phyloP scores from a whole-genome alignment of 768 basidiomycete genomes.

The Ramaria rubella region DNA sequence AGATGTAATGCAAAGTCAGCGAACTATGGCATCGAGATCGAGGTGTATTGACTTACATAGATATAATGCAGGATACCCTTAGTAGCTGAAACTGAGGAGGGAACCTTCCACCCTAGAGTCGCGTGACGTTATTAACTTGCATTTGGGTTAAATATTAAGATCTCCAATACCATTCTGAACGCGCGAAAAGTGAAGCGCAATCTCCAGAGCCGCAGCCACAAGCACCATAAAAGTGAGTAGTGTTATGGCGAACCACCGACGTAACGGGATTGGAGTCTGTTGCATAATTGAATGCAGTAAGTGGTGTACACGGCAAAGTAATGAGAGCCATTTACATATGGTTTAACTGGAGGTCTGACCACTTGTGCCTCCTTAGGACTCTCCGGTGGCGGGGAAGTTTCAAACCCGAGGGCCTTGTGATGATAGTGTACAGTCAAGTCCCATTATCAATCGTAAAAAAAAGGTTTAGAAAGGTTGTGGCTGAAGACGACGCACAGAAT shows the following conservation, averaged over 20 bases:
- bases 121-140: neutral
- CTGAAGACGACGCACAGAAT: too few species aligned
- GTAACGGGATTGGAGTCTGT: slow-evolving; percentile 42
- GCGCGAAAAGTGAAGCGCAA: slow-evolving; percentile 41
- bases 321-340: neutral
- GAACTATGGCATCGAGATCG: neutral
- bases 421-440: too few species aligned
- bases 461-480: too few species aligned
- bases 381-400: too few species aligned
- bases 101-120: slow-evolving; percentile 34
- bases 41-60: slow-evolving; percentile 34
- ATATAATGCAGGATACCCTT: slow-evolving; percentile 43
- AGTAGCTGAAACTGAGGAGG: slow-evolving; percentile 13
- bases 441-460: too few species aligned
- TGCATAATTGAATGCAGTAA: neutral
- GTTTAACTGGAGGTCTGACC: neutral
- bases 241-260: slow-evolving; percentile 41
- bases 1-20: neutral
- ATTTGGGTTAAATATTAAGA: slow-evolving; percentile 1
- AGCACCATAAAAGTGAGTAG: slow-evolving; percentile 33
- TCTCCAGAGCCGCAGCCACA: slow-evolving; percentile 40
- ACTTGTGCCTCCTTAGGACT: too few species aligned
- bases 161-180: slow-evolving; percentile 36
- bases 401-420: too few species aligned
- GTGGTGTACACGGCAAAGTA: neutral